Base-by-base conservation (phyloP, 1,139 yeast genomes). In the Magnusiomyces tetraspermus region DNA sequence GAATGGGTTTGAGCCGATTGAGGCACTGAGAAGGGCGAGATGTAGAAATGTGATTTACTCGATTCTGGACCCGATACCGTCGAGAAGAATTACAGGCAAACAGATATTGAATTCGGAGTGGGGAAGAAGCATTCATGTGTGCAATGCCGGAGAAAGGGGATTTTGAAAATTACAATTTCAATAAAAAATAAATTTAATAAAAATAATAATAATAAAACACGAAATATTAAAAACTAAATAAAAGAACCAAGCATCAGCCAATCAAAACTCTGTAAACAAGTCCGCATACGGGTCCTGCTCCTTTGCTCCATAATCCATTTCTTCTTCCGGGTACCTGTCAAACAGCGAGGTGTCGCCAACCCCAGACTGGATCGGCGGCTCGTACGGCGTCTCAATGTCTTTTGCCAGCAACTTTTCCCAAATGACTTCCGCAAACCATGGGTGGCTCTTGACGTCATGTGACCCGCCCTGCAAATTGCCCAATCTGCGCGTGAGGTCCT, bases 281-380 rank as follows among this genome's bases (percentile, higher is more conserved):
- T 80, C 78, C 13, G 76, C 79, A 66, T 85, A 89, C 2, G 92
- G 92, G 68, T 90, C 97, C 10, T 79, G 83, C n/a, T 89, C 86
- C 40, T 71, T 67, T 40, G 75, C 73, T 51, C 97, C 97, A 67
- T 92, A 92, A 65, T 88, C 89, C 56, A 83, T 76, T 59, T 86
- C 87, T 62, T 88, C 97, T 68, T 92, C 98, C 0, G 97, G 96
- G 63, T 92, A 92, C 60, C 89, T 78, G 68, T 92, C 97, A 67
- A 88, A 92, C 67, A 87, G 84, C 13, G 95, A 85, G 2, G 97
- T 83, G 67, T 92, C 98, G 57, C 97, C 97, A 38, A 89, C 95
- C 24, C 97, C 97, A 26, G 92, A 82, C 52, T 90, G 88, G 61
- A 92, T 87, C n/a, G 97, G 97, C 30, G 98, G 98, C 70, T 92